A percentile compares a stretch with the other conserved stretches of the same genome.
Evolutionary conservation across 768 basidiomycete genomes (phyloP).

Genomic region (Auricularia sp.): DNA sequence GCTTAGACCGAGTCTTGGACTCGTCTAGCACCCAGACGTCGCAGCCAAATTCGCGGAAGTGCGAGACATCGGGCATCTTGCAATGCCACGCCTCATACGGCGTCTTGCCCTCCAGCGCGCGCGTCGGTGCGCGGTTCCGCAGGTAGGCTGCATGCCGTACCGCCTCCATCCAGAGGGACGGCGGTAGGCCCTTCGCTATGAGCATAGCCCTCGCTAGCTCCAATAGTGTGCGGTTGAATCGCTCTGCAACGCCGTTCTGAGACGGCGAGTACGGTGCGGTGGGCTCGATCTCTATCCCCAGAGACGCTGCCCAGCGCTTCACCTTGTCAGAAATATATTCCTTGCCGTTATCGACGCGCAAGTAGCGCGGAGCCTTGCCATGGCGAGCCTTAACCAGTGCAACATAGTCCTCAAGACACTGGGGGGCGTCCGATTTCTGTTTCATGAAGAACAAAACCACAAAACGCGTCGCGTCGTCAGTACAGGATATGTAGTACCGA

Average conservation of each 20-base stretch:
- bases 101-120: conserved; percentile 10
- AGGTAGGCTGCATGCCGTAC: conserved; percentile 19
- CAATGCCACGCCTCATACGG: conserved; percentile 10
- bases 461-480: conserved; percentile 12
- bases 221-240: conserved; percentile 23
- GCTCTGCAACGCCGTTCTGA: conserved; percentile 24
- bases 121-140: conserved; percentile 14
- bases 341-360: conserved; percentile 8
- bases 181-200: conserved; percentile 11
- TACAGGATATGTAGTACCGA: conserved; percentile 10
- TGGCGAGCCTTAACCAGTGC: not conserved
- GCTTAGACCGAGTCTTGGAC: conserved; percentile 5
- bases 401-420: conserved; percentile 2
- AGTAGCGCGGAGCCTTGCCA: not conserved
- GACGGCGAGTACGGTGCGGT: conserved; percentile 20
- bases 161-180: conserved; percentile 24
- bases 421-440: conserved; percentile 1
- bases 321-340: conserved; percentile 6
- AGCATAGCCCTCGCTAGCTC: conserved; percentile 25
- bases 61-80: conserved; percentile 8
- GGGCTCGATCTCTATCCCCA: conserved; percentile 12
- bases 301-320: not conserved
- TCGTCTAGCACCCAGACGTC: conserved; percentile 7
- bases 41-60: conserved; percentile 12
- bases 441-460: conserved; percentile 6